A percentile compares a stretch with the other conserved stretches of the same genome.
Conservation (phyloP, 2,329 filamentous ascomycete genomes). For the Fusarium sulawesiense region DNA sequence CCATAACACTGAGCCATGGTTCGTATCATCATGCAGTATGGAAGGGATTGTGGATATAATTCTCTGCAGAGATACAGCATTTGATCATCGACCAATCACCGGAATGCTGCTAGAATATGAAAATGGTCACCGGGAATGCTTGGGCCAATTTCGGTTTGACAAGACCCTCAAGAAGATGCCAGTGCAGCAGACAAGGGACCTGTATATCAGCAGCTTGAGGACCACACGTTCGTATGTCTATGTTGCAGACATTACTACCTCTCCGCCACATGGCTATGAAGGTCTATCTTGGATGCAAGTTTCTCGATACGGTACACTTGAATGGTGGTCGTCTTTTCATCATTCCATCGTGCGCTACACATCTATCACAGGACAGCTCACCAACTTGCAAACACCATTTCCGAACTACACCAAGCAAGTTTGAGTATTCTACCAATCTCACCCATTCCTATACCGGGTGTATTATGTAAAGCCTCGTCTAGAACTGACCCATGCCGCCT, state of each 20-base stretch:
- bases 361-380: not conserved
- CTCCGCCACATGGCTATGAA: not conserved
- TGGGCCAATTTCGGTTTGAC: slow-evolving; percentile 24
- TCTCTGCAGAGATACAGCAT: slow-evolving; percentile 18
- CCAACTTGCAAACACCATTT: not conserved
- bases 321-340: not conserved
- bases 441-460: too few species aligned
- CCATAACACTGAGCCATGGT: slow-evolving; percentile 4
- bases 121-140: slow-evolving; percentile 18
- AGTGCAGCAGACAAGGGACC: rapidly evolving
- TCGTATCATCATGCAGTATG: slow-evolving; percentile 25
- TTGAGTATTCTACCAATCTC: not conserved
- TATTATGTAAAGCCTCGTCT: too few species aligned
- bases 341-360: not conserved
- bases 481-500: too few species aligned
- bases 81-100: slow-evolving; percentile 6
- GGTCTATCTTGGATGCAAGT: not conserved
- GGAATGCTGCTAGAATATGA: slow-evolving; percentile 12
- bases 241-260: not conserved
- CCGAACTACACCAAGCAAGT: not conserved
- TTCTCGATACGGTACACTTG: not conserved
- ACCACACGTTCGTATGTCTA: not conserved
- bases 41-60: slow-evolving; percentile 10
- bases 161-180: slow-evolving; percentile 9
- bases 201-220: not conserved